Base-by-base conservation (phyloP, 2,329 filamentous ascomycete genomes). In the Stagonosporopsis cucurbitacearum region DNA sequence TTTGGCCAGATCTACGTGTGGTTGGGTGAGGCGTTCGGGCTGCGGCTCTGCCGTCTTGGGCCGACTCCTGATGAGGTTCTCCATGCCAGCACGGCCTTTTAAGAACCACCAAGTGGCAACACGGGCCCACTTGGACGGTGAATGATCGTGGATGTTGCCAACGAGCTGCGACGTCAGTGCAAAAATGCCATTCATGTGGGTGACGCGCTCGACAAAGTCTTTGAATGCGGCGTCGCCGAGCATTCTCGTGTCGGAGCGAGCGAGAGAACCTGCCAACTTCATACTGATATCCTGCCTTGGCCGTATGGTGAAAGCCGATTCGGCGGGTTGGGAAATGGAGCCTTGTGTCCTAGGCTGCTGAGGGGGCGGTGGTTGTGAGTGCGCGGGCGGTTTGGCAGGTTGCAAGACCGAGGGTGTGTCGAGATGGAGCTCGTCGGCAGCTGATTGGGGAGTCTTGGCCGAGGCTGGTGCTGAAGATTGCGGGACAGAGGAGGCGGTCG, bases 71-170 rank as follows among this genome's bases (percentile, higher is more conserved):
- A 96, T 87, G 35, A 88, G 81, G 12, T 78, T 75, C 72, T 96
- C 93, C 47, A 96, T 81, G 9, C 87, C 86, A 68, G 88, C 85
- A 58, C 92, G 87, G 19, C 92, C 93, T 64, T 86, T 89, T 41
- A 96, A 72, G 68, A 96, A 96, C 93, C 93, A 97, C 93, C 93
- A 97, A 0, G 91, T 79, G 3, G 86, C 88, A 22, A 87, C 88
- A 54, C 90, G 84, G 9, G 89, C 81, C 79, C 93, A 88, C 57
- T 92, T 86, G 42, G 83, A 80, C 0, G 88, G 81, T 0, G 86
- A 79, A 46, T 85, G 88, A 26, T 83, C 81, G 51, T 85, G 81
- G 4, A 92, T 72, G 0, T 90, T 86, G 59, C 85, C 87, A 26
- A 88, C 81, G 28, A 87, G 84, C 72, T 96, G 91, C 0, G 92